Evolutionary conservation across 306 rosid genomes (phyloP).

Genomic region (Prunus kanzakura): DNA sequence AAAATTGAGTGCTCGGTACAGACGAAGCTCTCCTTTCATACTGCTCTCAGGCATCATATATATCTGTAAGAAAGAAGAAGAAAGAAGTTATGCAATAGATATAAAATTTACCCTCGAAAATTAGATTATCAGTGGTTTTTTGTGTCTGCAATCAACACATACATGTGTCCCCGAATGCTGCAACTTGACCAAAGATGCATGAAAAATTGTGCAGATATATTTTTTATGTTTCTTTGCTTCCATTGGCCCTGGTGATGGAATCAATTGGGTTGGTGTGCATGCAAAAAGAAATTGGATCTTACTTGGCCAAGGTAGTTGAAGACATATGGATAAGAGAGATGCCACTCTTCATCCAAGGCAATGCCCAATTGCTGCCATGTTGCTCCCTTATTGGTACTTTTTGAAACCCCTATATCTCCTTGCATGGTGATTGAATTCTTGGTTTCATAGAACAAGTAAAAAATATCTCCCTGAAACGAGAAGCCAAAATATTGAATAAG

Average conservation of each 20-base stretch:
- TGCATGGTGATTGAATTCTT: slow-evolving; percentile 78
- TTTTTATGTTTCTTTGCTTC: background rate
- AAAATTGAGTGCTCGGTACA: slow-evolving; percentile 70
- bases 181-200: background rate
- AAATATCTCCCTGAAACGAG: slow-evolving; percentile 58
- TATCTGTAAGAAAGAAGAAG: slow-evolving; percentile 44
- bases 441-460: slow-evolving; percentile 85
- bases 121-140: background rate
- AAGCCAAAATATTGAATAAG: slow-evolving; percentile 21
- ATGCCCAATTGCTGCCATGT: slow-evolving; percentile 88
- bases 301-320: slow-evolving; percentile 75
- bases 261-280: background rate
- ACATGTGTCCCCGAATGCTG: background rate
- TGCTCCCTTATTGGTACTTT: slow-evolving; percentile 87
- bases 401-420: slow-evolving; percentile 97
- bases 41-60: slow-evolving; percentile 97
- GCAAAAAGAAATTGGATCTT: slow-evolving; percentile 21
- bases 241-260: background rate
- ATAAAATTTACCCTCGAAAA: background rate
- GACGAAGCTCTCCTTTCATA: slow-evolving; percentile 81
- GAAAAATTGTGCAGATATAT: background rate
- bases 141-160: background rate
- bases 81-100: background rate
- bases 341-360: slow-evolving; percentile 95
- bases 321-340: slow-evolving; percentile 90